Conservation (phyloP, 176 grass and related monocot genomes). For the Thalia dealbata region DNA sequence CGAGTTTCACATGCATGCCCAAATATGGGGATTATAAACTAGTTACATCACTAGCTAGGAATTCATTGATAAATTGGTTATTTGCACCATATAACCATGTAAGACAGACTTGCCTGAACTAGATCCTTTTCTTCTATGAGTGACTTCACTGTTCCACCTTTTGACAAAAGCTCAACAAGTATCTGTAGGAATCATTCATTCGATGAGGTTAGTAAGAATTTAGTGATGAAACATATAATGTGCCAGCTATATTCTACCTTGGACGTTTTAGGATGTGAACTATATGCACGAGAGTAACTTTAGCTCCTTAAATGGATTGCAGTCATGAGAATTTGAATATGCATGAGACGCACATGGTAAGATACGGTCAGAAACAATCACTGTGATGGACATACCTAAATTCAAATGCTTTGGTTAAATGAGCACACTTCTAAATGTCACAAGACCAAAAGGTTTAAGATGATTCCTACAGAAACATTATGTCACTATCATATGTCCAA, state of each 20-base stretch:
- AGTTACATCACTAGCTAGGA: too few relatives aligned
- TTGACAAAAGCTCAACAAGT: constrained; percentile 58
- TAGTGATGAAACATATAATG: not conserved
- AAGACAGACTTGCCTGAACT: constrained; percentile 46
- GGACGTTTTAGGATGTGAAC: constrained; percentile 6
- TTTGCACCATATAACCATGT: not conserved
- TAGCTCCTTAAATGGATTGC: not conserved
- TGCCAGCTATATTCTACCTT: not conserved
- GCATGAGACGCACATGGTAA: not conserved
- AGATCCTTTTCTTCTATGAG: constrained; percentile 90
- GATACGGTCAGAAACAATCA: not conserved
- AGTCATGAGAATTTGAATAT: not conserved
- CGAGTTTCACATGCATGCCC: too few relatives aligned
- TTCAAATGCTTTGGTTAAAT: not conserved
- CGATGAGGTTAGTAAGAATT: not conserved
- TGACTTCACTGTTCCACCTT: constrained; percentile 70
- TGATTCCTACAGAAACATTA: not conserved
- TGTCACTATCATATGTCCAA: not conserved
- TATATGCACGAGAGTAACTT: not conserved
- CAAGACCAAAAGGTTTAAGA: not conserved
- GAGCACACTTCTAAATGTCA: not conserved
- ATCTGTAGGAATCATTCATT: constrained; percentile 38
- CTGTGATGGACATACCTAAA: not conserved
- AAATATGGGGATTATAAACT: too few relatives aligned
- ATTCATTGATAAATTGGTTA: too few relatives aligned